Base-by-base conservation (phyloP, 2,329 filamentous ascomycete genomes). In the Talaromyces sp. region DNA sequence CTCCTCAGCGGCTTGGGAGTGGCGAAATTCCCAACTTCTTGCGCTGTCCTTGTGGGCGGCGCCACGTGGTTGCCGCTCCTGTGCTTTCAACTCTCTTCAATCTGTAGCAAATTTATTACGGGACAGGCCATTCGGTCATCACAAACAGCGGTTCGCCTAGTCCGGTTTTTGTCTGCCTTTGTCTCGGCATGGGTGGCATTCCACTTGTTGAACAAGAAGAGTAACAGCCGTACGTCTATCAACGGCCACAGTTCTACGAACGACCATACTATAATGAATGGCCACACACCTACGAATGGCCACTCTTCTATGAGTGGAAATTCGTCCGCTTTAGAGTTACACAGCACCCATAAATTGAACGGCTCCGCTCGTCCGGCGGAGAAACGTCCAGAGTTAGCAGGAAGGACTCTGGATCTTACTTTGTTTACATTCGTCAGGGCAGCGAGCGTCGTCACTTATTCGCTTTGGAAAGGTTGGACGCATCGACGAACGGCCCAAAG, bases 391-490 rank as follows among this genome's bases (percentile, higher is more conserved):
- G 68, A 70, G 26, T 71, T 82, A 63, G 89, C 87, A 11, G 91
- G 91, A 51, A 85, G 87, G 66, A 93, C 91, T 1, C 82, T 96
- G 62, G 91, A 96, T 70, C 80, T 96, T 32, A 93, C 90, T 0
- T 78, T 96, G n/a, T 93, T 95, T 70, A 85, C 89, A 11, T 79
- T 84, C 52, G 86, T 86, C 11, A 82, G 90, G 66, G 91, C 91
- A 51, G 70, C 89, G 11, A 90, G 95, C 72, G 84, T 91, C 5
- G 66, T 91, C 9, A 77, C 89, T 50, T 86, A 87, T 58, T 82
- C 86, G 64, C 69, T 86, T 26, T 93, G 89, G 88, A 80, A 63
- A 75, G 82, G 54, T 69, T 80, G 64, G 77, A 79, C 46, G 69
- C 63, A 53, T 32, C 63, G 69, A 55, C 72, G 69, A 60, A 77